phyloP scores from a whole-genome alignment of 306 rosid genomes.

The Medicago lupulina region DNA sequence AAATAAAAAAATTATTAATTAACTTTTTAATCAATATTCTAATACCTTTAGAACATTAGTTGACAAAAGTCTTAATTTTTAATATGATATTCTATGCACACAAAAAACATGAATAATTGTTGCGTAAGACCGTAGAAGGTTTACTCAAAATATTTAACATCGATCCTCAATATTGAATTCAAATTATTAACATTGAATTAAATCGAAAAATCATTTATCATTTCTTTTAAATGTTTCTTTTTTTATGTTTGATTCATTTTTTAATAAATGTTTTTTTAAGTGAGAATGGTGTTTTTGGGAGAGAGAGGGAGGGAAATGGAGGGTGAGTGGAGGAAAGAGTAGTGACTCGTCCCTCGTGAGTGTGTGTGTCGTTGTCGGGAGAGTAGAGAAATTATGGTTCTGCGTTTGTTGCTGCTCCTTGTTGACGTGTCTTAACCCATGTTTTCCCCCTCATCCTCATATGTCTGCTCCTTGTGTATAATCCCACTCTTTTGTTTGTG shows the following conservation, averaged over 20 bases:
- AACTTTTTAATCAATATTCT: too few species aligned
- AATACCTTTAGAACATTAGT: too few species aligned
- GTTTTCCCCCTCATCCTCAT: not conserved
- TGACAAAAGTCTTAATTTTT: too few species aligned
- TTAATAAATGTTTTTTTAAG: slow-evolving; percentile 2
- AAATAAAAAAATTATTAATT: too few species aligned
- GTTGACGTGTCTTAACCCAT: slow-evolving; percentile 43
- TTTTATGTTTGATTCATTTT: not conserved
- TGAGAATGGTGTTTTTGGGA: not conserved
- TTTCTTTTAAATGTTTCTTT: not conserved
- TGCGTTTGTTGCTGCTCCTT: slow-evolving; percentile 44
- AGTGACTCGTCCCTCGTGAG: not conserved
- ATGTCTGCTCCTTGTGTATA: slow-evolving; percentile 3
- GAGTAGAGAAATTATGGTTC: slow-evolving; percentile 31
- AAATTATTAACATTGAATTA: too few species aligned
- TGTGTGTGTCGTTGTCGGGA: slow-evolving; percentile 42
- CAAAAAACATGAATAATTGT: too few species aligned
- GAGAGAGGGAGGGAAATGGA: not conserved
- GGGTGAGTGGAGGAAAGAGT: not conserved
- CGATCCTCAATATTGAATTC: too few species aligned
- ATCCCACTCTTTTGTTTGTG: slow-evolving; percentile 30
- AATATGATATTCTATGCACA: too few species aligned
- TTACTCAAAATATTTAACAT: too few species aligned
- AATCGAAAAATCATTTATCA: too few species aligned
- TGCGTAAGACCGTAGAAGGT: too few species aligned